Conservation (phyloP, 2,329 filamentous ascomycete genomes). For the Aspergillaceae sp. region DNA sequence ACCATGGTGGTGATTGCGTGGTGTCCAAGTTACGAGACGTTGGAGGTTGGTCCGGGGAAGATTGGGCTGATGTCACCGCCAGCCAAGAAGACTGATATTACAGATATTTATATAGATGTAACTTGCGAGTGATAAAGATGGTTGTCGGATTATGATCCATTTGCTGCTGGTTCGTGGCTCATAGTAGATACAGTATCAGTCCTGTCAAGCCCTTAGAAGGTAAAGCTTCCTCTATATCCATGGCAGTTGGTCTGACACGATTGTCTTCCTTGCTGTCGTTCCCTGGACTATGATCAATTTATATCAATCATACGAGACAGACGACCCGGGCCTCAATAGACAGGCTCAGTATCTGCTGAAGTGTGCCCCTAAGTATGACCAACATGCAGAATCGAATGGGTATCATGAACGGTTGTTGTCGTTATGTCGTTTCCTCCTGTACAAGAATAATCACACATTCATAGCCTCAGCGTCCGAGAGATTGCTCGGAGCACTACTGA, state of each 20-base stretch:
- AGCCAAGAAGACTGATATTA: neutral
- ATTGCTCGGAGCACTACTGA: conserved; percentile 34
- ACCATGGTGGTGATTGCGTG: conserved; percentile 55
- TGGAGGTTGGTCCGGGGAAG: conserved; percentile 5
- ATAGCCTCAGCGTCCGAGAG: conserved; percentile 30
- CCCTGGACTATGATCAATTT: too few species aligned
- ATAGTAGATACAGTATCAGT: neutral
- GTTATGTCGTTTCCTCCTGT: neutral
- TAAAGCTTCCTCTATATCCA: neutral
- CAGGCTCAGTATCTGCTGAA: too few species aligned
- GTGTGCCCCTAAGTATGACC: too few species aligned
- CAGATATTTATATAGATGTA: too few species aligned
- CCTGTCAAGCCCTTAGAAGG: neutral
- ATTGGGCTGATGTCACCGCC: conserved; percentile 7
- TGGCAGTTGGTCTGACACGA: too few species aligned
- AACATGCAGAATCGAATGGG: neutral
- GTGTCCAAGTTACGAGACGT: conserved; percentile 7
- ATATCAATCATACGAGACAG: too few species aligned
- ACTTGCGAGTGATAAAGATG: too few species aligned
- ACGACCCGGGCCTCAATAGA: too few species aligned
- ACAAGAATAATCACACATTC: conserved; percentile 20
- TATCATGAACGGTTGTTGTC: neutral
- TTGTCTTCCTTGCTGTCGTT: too few species aligned
- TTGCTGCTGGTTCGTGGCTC: neutral
- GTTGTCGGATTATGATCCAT: neutral